phyloP scores from a whole-genome alignment of 176 grass and related monocot species.

The Oryza glumipatula region DNA sequence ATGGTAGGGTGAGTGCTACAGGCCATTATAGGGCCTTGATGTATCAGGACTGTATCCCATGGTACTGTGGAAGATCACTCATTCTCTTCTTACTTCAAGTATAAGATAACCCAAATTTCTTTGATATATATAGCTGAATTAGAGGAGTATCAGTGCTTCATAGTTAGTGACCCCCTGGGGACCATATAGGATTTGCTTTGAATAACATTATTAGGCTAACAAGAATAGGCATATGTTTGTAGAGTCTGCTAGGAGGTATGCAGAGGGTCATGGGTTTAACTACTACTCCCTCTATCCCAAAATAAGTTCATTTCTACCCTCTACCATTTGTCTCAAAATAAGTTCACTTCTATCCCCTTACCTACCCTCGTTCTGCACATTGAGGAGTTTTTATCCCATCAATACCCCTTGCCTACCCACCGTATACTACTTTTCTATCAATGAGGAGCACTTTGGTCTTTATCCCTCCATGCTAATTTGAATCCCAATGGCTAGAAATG shows the following conservation, averaged over 20 bases:
- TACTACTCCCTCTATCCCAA: not conserved
- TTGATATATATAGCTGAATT: not conserved
- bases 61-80: not conserved
- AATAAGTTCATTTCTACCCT: too few species aligned
- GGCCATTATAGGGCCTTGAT: not conserved
- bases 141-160: not conserved
- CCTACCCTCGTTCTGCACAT: too few species aligned
- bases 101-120: not conserved
- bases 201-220: not conserved
- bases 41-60: not conserved
- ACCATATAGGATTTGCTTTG: not conserved
- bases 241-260: not conserved
- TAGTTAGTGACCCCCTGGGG: not conserved
- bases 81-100: not conserved
- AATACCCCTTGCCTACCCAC: too few species aligned
- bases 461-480: too few species aligned
- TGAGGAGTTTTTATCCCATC: too few species aligned
- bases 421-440: too few species aligned
- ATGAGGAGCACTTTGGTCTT: too few species aligned
- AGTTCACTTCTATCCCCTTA: too few species aligned
- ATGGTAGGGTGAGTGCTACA: not conserved
- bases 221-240: not conserved
- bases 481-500: too few species aligned
- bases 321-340: too few species aligned
- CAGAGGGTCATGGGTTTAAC: not conserved